Evolutionary conservation across 495 filamentous ascomycete genomes (phyloP).

Genomic region (Podospora pseudoanserina): DNA sequence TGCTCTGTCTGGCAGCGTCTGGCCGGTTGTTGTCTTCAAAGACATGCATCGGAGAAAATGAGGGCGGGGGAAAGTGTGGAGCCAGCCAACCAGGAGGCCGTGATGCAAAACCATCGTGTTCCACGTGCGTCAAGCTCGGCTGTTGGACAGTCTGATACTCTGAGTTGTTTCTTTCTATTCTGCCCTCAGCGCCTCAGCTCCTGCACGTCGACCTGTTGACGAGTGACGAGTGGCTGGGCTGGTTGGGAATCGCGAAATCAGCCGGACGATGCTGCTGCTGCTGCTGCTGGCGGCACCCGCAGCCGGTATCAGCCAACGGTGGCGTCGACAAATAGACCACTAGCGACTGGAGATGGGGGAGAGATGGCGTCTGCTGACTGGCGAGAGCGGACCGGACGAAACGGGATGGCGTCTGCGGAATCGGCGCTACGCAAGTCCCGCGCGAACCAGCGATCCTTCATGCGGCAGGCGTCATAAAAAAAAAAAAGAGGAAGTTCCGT

Average conservation of each 20-base stretch:
- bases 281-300: slow-evolving; percentile 13
- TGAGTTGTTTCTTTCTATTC: not conserved
- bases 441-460: slow-evolving; percentile 20
- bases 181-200: slow-evolving; percentile 6
- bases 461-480: slow-evolving; percentile 11
- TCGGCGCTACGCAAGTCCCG: slow-evolving; percentile 15
- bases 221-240: not conserved
- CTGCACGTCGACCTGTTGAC: slow-evolving; percentile 7
- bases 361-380: slow-evolving; percentile 6
- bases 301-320: slow-evolving; percentile 16
- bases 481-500: not conserved
- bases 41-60: slow-evolving; percentile 4
- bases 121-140: slow-evolving; percentile 21
- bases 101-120: slow-evolving; percentile 11
- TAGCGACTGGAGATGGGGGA: slow-evolving; percentile 12
- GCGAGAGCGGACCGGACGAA: slow-evolving; percentile 5
- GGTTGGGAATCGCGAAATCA: slow-evolving; percentile 4
- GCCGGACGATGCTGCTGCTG: slow-evolving; percentile 11
- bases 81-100: not conserved
- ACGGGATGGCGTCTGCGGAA: slow-evolving; percentile 9
- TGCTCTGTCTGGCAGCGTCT: not conserved
- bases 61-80: not conserved
- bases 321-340: slow-evolving; percentile 13
- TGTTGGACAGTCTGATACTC: slow-evolving; percentile 7
- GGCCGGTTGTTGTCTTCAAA: not conserved